phyloP scores from a whole-genome alignment of 2,329 filamentous ascomycete species.

The Talaromyces funiculosus region DNA sequence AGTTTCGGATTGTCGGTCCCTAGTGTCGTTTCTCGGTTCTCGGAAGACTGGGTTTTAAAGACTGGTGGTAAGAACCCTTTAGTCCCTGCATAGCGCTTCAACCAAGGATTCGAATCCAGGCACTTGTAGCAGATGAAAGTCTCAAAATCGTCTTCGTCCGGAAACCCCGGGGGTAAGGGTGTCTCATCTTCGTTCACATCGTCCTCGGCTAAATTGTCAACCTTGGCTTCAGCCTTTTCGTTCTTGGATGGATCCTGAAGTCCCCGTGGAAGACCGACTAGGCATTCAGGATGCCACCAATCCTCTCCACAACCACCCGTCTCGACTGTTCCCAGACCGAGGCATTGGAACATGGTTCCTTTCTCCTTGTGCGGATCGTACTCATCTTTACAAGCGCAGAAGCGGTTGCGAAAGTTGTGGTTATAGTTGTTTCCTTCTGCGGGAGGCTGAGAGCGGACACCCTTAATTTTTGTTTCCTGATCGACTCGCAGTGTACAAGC shows the following conservation, averaged over 20 bases:
- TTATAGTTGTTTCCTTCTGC: conserved; percentile 81
- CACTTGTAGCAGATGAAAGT: conserved; percentile 93
- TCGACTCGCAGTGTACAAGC: conserved; percentile 74
- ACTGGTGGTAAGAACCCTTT: conserved; percentile 74
- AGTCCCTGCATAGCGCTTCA: conserved; percentile 78
- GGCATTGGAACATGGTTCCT: conserved; percentile 96
- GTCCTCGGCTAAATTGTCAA: conserved; percentile 19
- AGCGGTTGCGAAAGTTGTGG: conserved; percentile 87
- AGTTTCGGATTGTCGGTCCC: conserved; percentile 14
- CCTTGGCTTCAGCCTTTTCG: conserved; percentile 32
- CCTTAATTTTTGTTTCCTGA: conserved; percentile 66
- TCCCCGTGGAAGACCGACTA: conserved; percentile 71
- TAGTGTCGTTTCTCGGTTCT: conserved; percentile 13
- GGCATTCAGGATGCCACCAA: conserved; percentile 93
- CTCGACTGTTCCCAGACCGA: conserved; percentile 73
- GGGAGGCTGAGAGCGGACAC: conserved; percentile 67
- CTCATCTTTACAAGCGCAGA: conserved; percentile 82
- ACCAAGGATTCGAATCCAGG: conserved; percentile 80
- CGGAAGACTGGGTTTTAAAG: conserved; percentile 34
- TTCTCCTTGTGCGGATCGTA: conserved; percentile 88
- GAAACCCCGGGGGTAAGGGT: conserved; percentile 78
- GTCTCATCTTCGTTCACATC: conserved; percentile 49
- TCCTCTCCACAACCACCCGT: conserved; percentile 91
- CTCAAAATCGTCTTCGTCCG: conserved; percentile 81
- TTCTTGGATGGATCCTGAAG: conserved; percentile 45